Percentiles rank a stretch among this genome's conserved stretches.
These are phyloP conservation scores for Pholiota microspora DNA, from an alignment of 768 basidiomycete genomes.

Conservation along the genomic window DNA sequence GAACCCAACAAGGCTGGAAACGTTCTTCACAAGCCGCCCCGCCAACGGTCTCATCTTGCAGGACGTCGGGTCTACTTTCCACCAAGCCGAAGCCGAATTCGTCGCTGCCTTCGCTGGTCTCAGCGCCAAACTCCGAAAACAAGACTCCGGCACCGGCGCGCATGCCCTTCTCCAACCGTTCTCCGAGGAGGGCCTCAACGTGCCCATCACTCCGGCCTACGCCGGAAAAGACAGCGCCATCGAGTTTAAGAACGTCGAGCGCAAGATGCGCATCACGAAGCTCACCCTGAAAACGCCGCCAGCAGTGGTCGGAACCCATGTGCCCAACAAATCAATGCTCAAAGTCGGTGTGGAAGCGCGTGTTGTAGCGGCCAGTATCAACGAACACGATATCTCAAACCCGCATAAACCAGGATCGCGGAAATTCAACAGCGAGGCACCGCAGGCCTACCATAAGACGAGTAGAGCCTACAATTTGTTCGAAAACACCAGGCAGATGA, in stretches of 20 bases:
- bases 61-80: constrained; percentile 6
- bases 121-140: constrained; percentile 24
- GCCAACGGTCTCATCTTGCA: constrained; percentile 61
- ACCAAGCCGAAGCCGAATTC: constrained; percentile 6
- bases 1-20: constrained; percentile 51
- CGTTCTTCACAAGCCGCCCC: constrained; percentile 45
- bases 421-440: not conserved
- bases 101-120: constrained; percentile 47
- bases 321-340: constrained; percentile 28
- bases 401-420: constrained; percentile 20
- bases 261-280: constrained; percentile 25
- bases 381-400: constrained; percentile 38
- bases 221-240: not conserved
- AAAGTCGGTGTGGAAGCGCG: constrained; percentile 44
- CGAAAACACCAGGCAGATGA: too few relatives aligned
- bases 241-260: constrained; percentile 22
- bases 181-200: constrained; percentile 28
- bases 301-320: constrained; percentile 38
- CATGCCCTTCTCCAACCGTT: constrained; percentile 26
- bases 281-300: constrained; percentile 37
- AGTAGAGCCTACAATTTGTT: too few relatives aligned
- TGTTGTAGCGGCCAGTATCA: constrained; percentile 17
- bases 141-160: constrained; percentile 6
- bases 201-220: constrained; percentile 7
- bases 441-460: too few relatives aligned